Percentiles rank a stretch among this genome's conserved stretches.
phyloP scores from a whole-genome alignment of 768 basidiomycete genomes.

The Boletus edulis region DNA sequence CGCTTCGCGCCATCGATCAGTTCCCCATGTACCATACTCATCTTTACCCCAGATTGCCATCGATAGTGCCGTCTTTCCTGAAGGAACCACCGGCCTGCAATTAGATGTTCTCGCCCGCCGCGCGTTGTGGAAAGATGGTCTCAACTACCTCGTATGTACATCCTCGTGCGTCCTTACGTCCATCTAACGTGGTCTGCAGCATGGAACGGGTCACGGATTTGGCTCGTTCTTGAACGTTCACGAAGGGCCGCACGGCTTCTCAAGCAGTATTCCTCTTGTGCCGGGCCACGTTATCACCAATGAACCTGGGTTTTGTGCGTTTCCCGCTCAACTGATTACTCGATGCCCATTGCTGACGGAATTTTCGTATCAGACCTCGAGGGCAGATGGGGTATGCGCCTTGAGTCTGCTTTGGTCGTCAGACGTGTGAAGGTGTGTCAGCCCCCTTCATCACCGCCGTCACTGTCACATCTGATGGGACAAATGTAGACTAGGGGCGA shows the following conservation, averaged over 20 bases:
- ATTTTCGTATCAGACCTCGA: slow-evolving; percentile 53
- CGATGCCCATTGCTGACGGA: slow-evolving; percentile 14
- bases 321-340: slow-evolving; percentile 6
- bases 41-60: slow-evolving; percentile 71
- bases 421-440: slow-evolving; percentile 48
- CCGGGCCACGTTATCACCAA: slow-evolving; percentile 93
- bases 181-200: slow-evolving; percentile 42
- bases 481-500: slow-evolving; percentile 59
- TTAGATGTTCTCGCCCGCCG: slow-evolving; percentile 89
- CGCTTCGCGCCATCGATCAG: slow-evolving; percentile 12
- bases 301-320: slow-evolving; percentile 90
- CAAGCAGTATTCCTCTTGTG: slow-evolving; percentile 61
- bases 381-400: slow-evolving; percentile 85
- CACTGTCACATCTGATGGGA: slow-evolving; percentile 2
- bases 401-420: slow-evolving; percentile 84
- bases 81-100: slow-evolving; percentile 80
- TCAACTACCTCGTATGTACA: slow-evolving; percentile 68
- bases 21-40: slow-evolving; percentile 13
- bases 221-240: slow-evolving; percentile 86
- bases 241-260: slow-evolving; percentile 81
- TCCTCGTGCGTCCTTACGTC: slow-evolving; percentile 5
- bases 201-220: slow-evolving; percentile 91
- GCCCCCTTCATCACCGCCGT: slow-evolving; percentile 4
- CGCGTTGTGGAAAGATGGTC: slow-evolving; percentile 82
- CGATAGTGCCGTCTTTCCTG: slow-evolving; percentile 86